These are phyloP conservation scores for Fusarium drepaniforme DNA, from an alignment of 2,329 filamentous ascomycete species.

Conservation along the genomic window DNA sequence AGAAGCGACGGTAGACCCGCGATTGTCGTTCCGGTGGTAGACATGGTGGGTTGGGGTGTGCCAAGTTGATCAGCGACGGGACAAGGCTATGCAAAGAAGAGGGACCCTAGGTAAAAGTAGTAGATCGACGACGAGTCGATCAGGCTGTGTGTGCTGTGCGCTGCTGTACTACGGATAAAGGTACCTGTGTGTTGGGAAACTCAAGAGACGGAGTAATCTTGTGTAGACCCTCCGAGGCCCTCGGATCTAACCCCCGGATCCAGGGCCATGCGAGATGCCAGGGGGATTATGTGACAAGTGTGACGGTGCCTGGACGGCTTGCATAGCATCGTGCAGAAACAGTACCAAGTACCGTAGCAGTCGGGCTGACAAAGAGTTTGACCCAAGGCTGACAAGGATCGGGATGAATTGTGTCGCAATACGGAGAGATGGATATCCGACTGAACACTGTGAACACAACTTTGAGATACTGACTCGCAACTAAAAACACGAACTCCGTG, in stretches of 20 bases:
- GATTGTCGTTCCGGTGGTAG: conserved; percentile 23
- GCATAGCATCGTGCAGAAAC: conserved; percentile 20
- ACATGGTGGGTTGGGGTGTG: conserved; percentile 24
- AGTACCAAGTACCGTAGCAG: conserved; percentile 7
- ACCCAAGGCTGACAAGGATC: conserved; percentile 17
- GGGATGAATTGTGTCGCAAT: neutral
- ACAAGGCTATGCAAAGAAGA: conserved; percentile 22
- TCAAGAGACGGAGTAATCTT: neutral
- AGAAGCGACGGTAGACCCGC: conserved; percentile 18
- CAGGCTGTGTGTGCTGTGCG: neutral
- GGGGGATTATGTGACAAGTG: conserved; percentile 33
- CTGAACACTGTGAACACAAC: conserved; percentile 12
- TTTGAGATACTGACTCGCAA: conserved; percentile 30
- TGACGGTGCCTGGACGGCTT: conserved; percentile 35
- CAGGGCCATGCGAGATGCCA: conserved; percentile 22
- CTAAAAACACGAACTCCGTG: neutral
- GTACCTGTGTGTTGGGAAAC: neutral
- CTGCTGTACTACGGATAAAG: neutral
- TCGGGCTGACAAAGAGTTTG: conserved; percentile 19
- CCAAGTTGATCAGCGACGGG: conserved; percentile 33
- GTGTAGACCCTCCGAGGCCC: neutral
- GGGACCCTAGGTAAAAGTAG: conserved; percentile 20
- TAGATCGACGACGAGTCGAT: conserved; percentile 37
- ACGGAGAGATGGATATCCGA: neutral
- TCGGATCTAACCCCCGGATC: conserved; percentile 29